phyloP scores from a whole-genome alignment of 768 basidiomycete species.

The Serendipita sp. region DNA sequence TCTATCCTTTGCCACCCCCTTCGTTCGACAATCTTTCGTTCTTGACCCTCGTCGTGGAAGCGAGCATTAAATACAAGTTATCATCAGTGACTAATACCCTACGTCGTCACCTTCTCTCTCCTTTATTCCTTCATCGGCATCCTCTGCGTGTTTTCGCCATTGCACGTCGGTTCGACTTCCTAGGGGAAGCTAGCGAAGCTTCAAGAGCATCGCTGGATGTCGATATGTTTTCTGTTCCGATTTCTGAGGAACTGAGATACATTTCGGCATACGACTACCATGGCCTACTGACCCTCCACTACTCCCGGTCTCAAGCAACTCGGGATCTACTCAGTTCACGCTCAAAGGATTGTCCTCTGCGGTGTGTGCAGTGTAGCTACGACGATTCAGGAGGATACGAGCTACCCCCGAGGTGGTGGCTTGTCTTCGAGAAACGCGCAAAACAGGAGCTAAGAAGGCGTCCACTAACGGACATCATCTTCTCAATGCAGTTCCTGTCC shows the following conservation, averaged over 20 bases:
- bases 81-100: constrained; percentile 28
- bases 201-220: constrained; percentile 39
- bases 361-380: constrained; percentile 54
- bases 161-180: constrained; percentile 46
- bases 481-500: constrained; percentile 43
- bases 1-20: constrained; percentile 49
- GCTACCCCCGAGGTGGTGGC: constrained; percentile 49
- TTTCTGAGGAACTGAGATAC: constrained; percentile 44
- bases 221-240: constrained; percentile 38
- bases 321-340: constrained; percentile 29
- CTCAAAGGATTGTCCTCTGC: constrained; percentile 24
- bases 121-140: constrained; percentile 28
- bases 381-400: constrained; percentile 14
- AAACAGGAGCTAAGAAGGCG: constrained; percentile 38
- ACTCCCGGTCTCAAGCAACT: constrained; percentile 33
- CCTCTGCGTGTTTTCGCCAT: constrained; percentile 56
- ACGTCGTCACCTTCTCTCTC: constrained; percentile 35
- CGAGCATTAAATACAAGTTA: constrained; percentile 53
- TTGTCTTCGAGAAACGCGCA: constrained; percentile 39
- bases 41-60: constrained; percentile 32
- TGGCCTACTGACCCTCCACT: constrained; percentile 44
- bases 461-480: constrained; percentile 44
- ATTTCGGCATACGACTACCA: constrained; percentile 57
- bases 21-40: constrained; percentile 34
- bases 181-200: constrained; percentile 44